Evolutionary conservation across 164 flowering plant species (phyloP).

Genomic region (Hamamelis virginiana): DNA sequence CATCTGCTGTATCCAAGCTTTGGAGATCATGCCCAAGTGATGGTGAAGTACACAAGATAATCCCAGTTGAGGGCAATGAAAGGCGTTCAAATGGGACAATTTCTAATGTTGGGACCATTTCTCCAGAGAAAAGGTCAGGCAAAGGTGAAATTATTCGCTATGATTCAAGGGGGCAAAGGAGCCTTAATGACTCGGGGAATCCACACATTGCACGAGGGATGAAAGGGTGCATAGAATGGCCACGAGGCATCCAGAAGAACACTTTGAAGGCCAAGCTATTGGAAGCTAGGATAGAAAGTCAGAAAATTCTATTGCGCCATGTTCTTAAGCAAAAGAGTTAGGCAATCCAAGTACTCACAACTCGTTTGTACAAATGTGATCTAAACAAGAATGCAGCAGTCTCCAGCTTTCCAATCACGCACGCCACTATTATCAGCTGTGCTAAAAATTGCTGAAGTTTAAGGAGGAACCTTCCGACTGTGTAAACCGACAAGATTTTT

Average conservation of each 20-base stretch:
- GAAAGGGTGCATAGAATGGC: slow-evolving; percentile 96
- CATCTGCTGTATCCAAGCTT: slow-evolving; percentile 66
- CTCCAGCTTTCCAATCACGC: too few relatives aligned
- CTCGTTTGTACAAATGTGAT: too few relatives aligned
- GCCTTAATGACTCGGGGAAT: slow-evolving; percentile 72
- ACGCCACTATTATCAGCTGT: background rate
- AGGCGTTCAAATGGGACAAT: slow-evolving; percentile 64
- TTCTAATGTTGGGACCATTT: slow-evolving; percentile 43
- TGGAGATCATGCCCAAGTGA: slow-evolving; percentile 68
- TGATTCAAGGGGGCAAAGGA: slow-evolving; percentile 59
- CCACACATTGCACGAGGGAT: slow-evolving; percentile 57
- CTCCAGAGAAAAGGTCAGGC: slow-evolving; percentile 60
- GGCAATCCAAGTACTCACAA: background rate
- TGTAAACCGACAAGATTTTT: background rate
- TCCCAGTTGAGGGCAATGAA: slow-evolving; percentile 62
- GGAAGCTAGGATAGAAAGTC: slow-evolving; percentile 87
- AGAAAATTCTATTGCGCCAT: slow-evolving; percentile 86
- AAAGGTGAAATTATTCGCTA: slow-evolving; percentile 50
- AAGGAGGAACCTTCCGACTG: background rate
- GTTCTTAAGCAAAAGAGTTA: slow-evolving; percentile 94
- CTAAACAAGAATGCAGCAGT: background rate
- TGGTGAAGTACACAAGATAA: slow-evolving; percentile 60
- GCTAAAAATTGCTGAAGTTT: background rate
- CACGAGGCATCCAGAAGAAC: slow-evolving; percentile 59
- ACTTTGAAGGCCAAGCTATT: slow-evolving; percentile 81